Conservation (phyloP, 345 rosid genomes). For the Pugionium cornutum region DNA sequence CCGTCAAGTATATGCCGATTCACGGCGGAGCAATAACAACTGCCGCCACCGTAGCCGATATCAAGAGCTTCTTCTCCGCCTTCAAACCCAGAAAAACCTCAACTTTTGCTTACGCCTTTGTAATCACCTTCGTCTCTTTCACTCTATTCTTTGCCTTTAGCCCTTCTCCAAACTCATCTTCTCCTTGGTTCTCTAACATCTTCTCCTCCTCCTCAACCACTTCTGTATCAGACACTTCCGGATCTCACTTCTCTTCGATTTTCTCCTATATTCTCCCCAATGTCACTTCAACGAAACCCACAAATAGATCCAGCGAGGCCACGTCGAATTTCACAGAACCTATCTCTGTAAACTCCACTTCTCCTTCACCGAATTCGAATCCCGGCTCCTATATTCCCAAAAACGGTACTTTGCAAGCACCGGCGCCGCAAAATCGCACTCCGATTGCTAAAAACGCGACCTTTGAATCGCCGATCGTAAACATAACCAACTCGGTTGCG, state of each 20-base stretch:
- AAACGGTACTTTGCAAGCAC: constrained; percentile 24
- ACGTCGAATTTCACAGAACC: constrained; percentile 32
- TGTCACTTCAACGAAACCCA: constrained; percentile 43
- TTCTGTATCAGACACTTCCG: constrained; percentile 31
- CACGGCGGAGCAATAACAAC: constrained; percentile 39
- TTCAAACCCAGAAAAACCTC: constrained; percentile 56
- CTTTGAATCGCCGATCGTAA: constrained; percentile 28
- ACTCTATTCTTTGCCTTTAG: constrained; percentile 70
- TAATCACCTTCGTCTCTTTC: constrained; percentile 65
- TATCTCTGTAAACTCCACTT: constrained; percentile 29
- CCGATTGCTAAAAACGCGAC: constrained; percentile 37
- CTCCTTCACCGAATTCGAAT: constrained; percentile 25
- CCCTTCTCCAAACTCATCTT: constrained; percentile 62
- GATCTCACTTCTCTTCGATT: constrained; percentile 56
- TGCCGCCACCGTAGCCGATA: constrained; percentile 39
- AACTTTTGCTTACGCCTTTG: constrained; percentile 66
- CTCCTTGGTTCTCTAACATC: constrained; percentile 67
- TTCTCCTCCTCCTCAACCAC: constrained; percentile 35
- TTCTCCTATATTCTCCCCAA: constrained; percentile 55
- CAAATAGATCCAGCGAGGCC: constrained; percentile 28
- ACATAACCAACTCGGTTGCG: constrained; percentile 17
- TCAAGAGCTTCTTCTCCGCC: constrained; percentile 48
- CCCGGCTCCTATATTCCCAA: constrained; percentile 1
- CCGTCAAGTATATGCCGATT: constrained; percentile 52
- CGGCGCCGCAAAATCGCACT: constrained; percentile 31